phyloP scores from a whole-genome alignment of 805 yeast species.

The Candida railenensis region DNA sequence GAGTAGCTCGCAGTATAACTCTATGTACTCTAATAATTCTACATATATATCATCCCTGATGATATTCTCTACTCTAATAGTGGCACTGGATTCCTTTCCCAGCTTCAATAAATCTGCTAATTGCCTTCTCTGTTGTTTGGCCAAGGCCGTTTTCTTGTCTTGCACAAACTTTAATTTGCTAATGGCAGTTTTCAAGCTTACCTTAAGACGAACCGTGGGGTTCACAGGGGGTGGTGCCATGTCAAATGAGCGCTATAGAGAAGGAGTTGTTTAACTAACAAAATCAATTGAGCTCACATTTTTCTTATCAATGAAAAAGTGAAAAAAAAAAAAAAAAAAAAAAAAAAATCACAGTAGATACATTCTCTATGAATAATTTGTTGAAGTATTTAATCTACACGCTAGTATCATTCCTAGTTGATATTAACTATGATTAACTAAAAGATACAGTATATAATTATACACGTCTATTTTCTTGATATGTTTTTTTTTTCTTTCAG shows the following conservation, averaged over 20 bases:
- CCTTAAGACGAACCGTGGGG: conserved; percentile 32
- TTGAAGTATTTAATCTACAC: no score
- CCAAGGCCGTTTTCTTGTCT: conserved; percentile 69
- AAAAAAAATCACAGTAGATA: not conserved
- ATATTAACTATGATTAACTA: not conserved
- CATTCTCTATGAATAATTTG: no score
- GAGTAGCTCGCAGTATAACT: conserved; percentile 77
- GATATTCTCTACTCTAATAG: conserved; percentile 78
- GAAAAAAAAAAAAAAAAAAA: no score
- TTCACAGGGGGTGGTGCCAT: conserved; percentile 21
- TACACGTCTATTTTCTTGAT: not conserved
- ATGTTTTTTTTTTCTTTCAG: not conserved
- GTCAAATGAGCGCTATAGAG: not conserved
- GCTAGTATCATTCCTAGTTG: not conserved
- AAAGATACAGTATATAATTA: no score
- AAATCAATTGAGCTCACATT: no score
- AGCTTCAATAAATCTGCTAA: conserved; percentile 67
- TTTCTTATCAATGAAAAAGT: not conserved
- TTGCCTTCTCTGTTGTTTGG: conserved; percentile 69
- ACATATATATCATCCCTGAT: conserved; percentile 79
- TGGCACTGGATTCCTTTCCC: conserved; percentile 81
- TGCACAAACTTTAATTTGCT: conserved; percentile 69
- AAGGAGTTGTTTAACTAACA: no score
- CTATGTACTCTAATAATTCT: conserved; percentile 76
- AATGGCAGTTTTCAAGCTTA: conserved; percentile 63